Evolutionary conservation across 2,329 filamentous ascomycete genomes (phyloP), one percentile per base, ranked within the genome.

Genomic region (Aspergillus texensis): DNA sequence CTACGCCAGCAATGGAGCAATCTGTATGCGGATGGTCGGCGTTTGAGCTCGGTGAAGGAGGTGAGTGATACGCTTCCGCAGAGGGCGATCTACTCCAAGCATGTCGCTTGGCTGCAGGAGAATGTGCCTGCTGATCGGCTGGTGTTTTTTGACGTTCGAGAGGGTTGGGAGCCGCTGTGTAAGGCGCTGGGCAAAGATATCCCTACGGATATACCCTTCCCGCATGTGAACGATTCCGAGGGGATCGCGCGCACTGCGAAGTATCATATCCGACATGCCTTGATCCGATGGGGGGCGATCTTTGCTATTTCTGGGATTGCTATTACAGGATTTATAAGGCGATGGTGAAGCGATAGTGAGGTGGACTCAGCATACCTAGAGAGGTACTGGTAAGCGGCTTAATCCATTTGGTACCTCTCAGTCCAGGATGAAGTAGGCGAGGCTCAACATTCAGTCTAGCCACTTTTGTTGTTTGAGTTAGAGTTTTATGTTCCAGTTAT

Each of bases 111-210:
- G 72, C 46, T 74, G 55, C 68, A 68, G 41, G 61, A 69, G 28
- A 62, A 70, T 24, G 71, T 74, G 1, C 71, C 75, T 2, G 71
- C 72, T 53, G 71, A 77, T 53, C 72, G 69, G 12, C 57, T 79
- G 67, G 70, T 78, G 45, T 76, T 80, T 67, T 78, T 75, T 58
- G 71, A 76, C 62, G 72, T 78, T 0, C 70, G 75, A 57, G 78
- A 84, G 56, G 81, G 80, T 0, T 84, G 82, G 82, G 76, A 68
- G 39, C 79, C 81, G 5, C 69, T 85, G 36, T 84, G 82, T 63
- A 66, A 73, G 62, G 81, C 82, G 48, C 62, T 83, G 39, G 78
- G 72, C 0, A 78, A 76, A 43, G 73, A 77, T 12, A 70, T 78
- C 0, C 81, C 80, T 14, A 39, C 14, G 14, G 70, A 73, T 41